Evolutionary conservation across 2,329 filamentous ascomycete genomes (phyloP), one percentile per base, ranked within the genome.

Genomic region (Nothophoma quercina): DNA sequence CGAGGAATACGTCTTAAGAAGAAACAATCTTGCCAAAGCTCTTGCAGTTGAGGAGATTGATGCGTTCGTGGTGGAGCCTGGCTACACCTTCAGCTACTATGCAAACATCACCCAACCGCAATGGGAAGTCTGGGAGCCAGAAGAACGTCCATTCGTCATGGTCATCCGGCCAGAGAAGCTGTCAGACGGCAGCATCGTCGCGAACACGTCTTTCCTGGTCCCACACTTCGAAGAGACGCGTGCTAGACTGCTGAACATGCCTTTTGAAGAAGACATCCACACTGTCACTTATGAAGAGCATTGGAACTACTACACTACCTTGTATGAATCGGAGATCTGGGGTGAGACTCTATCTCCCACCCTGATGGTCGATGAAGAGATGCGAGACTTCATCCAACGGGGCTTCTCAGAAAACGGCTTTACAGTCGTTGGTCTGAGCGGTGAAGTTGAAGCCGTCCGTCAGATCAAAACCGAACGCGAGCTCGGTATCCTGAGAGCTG

Each of bases 281-380:
- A 81, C 86, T 30, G 76, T 88, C 12, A 75, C 78, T 0, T 88
- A 85, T 79, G 84, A 87, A 68, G 85, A 88, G 60, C 84, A 87
- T 58, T 87, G 84, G 85, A 78, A 87, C 64, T 85, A 84, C 1
- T 88, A 87, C 65, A 68, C 69, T 0, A 87, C 82, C 0, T 73
- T 88, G 15, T 70, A 77, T 10, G 56, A 77, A 19, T 61, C 65
- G 4, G 56, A 58, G 7, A 68, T 69, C 3, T 70, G 66, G 67
- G 81, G 78, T 1, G 59, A 67, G 7, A 62, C 30, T 1, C 48
- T 68, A 1, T 67, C 66, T 0, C 64, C 72, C 5, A 78, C 65
- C n/a, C 58, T 88, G n/a, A 85, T 87, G 81, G 78, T 85, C 12
- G 85, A 88, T 56, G 85, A 87, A 56, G 85, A 87, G 62, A 85